phyloP scores from a whole-genome alignment of 257 asterid species.

The Jasminum sambac region DNA sequence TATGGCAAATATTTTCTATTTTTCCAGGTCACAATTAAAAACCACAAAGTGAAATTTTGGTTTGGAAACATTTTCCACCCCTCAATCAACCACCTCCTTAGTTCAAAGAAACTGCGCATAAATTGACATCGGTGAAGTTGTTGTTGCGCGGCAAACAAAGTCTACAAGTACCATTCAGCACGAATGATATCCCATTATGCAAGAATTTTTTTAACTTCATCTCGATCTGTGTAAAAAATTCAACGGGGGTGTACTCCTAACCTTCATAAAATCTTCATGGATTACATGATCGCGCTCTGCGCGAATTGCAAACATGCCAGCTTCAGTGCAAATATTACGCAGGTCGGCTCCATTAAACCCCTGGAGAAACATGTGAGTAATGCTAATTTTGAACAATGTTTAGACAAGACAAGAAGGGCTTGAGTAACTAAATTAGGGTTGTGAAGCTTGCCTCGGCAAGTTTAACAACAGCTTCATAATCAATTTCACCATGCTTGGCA shows the following conservation, averaged over 20 bases:
- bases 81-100: too few species aligned
- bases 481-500: slow-evolving; percentile 97
- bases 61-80: too few species aligned
- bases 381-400: background rate
- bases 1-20: too few species aligned
- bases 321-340: slow-evolving; percentile 95
- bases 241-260: slow-evolving; percentile 15
- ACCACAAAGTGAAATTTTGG: too few species aligned
- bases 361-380: slow-evolving; percentile 36
- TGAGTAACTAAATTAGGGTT: slow-evolving; percentile 6
- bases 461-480: slow-evolving; percentile 90
- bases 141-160: background rate
- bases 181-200: background rate
- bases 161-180: background rate
- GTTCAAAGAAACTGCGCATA: background rate
- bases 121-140: background rate
- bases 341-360: slow-evolving; percentile 97
- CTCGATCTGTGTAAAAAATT: background rate
- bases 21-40: too few species aligned
- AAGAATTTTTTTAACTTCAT: background rate
- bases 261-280: slow-evolving; percentile 99
- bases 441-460: slow-evolving; percentile 79
- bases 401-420: background rate
- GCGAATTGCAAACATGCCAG: slow-evolving; percentile 94
- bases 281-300: slow-evolving; percentile 96